Conservation (phyloP, 202 grass and related monocot genomes). For the Elaeis oleifera region DNA sequence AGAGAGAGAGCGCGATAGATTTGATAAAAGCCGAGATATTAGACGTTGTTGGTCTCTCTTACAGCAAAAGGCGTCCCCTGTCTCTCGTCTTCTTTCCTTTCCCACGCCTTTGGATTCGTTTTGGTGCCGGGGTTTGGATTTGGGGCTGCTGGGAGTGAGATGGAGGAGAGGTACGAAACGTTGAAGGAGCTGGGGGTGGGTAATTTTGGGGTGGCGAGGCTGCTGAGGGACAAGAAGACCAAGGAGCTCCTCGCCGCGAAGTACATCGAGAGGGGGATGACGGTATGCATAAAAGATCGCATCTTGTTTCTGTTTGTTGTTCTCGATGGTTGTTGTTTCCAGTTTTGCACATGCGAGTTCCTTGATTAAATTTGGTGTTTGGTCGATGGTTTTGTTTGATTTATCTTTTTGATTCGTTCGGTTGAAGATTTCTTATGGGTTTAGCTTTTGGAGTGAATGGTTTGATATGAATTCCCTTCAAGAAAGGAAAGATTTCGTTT, state of each 20-base stretch:
- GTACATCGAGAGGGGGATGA: slow-evolving; percentile 86
- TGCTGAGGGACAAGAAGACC: slow-evolving; percentile 68
- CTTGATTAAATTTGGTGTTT: too few species aligned
- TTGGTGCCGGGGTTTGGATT: background rate
- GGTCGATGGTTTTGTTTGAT: too few species aligned
- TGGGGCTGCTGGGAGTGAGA: slow-evolving; percentile 4
- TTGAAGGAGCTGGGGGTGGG: slow-evolving; percentile 78
- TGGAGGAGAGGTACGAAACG: slow-evolving; percentile 84
- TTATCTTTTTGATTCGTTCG: too few species aligned
- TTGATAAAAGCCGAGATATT: too few species aligned
- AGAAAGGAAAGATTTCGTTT: too few species aligned
- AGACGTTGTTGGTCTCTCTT: background rate
- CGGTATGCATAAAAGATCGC: slow-evolving; percentile 29
- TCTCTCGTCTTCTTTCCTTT: slow-evolving; percentile 18
- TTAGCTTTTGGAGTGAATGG: too few species aligned
- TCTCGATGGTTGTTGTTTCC: background rate
- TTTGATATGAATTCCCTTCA: too few species aligned
- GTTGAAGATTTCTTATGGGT: too few species aligned
- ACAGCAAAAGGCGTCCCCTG: background rate
- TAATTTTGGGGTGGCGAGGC: slow-evolving; percentile 75
- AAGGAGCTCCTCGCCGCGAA: slow-evolving; percentile 89
- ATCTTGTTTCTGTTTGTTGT: too few species aligned
- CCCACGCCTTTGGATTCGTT: slow-evolving; percentile 10
- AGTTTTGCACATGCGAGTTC: too few species aligned
- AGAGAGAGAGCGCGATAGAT: too few species aligned